Evolutionary conservation across 176 grass and related monocot species (phyloP).

Genomic region (Zoysia pacifica): DNA sequence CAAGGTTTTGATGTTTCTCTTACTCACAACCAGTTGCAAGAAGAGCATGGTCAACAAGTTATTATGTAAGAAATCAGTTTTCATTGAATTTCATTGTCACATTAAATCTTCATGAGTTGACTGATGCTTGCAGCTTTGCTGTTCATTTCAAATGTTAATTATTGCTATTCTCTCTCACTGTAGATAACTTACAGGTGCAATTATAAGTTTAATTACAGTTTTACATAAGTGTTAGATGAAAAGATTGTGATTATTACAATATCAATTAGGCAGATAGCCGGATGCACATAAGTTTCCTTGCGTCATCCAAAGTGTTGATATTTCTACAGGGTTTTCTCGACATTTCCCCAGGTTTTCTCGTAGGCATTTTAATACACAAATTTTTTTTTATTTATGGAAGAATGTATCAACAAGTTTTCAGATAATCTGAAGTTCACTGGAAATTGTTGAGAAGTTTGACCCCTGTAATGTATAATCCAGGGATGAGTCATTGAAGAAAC

Average conservation of each 20-base stretch:
- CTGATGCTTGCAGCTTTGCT: neutral
- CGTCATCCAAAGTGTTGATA: neutral
- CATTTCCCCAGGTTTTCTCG: neutral
- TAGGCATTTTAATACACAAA: neutral
- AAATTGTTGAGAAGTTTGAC: slow-evolving; percentile 24
- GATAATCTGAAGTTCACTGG: slow-evolving; percentile 26
- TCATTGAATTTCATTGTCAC: slow-evolving; percentile 1
- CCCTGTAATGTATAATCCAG: slow-evolving; percentile 39
- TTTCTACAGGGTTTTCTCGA: neutral
- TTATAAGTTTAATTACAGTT: slow-evolving; percentile 10
- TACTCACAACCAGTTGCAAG: slow-evolving; percentile 73
- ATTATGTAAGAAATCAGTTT: slow-evolving; percentile 49
- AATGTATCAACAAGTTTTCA: slow-evolving; percentile 10
- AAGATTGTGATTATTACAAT: neutral
- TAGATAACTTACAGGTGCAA: neutral
- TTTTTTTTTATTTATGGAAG: slow-evolving; percentile 1
- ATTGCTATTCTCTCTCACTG: neutral
- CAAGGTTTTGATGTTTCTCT: slow-evolving; percentile 95
- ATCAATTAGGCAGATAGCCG: neutral
- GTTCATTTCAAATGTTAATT: neutral
- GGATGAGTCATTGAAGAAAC: slow-evolving; percentile 66
- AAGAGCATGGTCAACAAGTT: slow-evolving; percentile 79
- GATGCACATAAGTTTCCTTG: too few relatives aligned
- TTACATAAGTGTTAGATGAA: slow-evolving; percentile 9
- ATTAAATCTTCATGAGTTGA: neutral